These are phyloP conservation scores for Fusarium continuum DNA, from an alignment of 2,329 filamentous ascomycete species.

Conservation along the genomic window DNA sequence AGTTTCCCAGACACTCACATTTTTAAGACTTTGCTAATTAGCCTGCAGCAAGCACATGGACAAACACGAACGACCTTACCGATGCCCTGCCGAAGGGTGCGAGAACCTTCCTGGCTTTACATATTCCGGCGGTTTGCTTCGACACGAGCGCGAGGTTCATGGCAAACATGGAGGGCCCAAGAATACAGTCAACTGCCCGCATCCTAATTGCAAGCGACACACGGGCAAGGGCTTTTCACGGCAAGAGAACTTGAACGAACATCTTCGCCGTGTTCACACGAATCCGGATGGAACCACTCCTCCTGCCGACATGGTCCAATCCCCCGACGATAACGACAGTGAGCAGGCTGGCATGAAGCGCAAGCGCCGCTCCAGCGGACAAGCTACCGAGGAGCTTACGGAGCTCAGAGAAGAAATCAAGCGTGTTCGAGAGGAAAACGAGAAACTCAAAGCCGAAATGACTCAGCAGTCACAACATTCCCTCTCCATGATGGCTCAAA, in stretches of 20 bases:
- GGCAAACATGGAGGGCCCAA: conserved; percentile 88
- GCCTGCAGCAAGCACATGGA: conserved; percentile 90
- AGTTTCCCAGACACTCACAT: conserved; percentile 53
- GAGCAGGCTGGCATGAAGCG: conserved; percentile 59
- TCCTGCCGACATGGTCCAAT: conserved; percentile 48
- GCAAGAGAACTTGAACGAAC: conserved; percentile 93
- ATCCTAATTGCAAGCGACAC: conserved; percentile 87
- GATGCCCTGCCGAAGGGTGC: conserved; percentile 82
- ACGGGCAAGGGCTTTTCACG: conserved; percentile 90
- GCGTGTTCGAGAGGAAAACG: conserved; percentile 71
- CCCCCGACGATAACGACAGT: conserved; percentile 59
- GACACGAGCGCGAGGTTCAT: conserved; percentile 94
- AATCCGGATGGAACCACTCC: conserved; percentile 53
- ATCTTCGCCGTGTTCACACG: conserved; percentile 88
- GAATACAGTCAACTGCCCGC: conserved; percentile 86
- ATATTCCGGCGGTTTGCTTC: conserved; percentile 87
- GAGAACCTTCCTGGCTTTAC: conserved; percentile 95
- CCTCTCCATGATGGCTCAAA: conserved; percentile 59
- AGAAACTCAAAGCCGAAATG: conserved; percentile 63
- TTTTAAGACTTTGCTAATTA: conserved; percentile 36
- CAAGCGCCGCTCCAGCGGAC: conserved; percentile 53
- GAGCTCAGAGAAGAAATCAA: conserved; percentile 73
- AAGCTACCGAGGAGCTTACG: conserved; percentile 56
- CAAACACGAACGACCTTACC: conserved; percentile 93
- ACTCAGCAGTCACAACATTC: conserved; percentile 59